Conservation (phyloP, 1,284 basidiomycete species). For the Xerocomus nothofagi region DNA sequence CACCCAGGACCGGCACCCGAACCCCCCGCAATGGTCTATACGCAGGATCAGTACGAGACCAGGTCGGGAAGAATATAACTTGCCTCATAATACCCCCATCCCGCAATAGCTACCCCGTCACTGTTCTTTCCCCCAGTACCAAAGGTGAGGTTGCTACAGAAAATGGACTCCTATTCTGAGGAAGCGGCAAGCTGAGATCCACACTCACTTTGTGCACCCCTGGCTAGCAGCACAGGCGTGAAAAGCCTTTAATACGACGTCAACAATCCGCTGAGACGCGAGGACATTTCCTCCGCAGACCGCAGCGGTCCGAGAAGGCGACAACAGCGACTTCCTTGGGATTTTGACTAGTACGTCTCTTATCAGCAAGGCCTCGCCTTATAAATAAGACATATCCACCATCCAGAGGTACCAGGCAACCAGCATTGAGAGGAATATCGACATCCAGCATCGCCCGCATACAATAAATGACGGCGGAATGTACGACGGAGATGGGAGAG, state of each 20-base stretch:
- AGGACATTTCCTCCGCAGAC: slow-evolving; percentile 94
- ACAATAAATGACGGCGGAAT: slow-evolving; percentile 94
- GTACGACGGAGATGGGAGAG: slow-evolving; percentile 84
- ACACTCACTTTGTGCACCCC: slow-evolving; percentile 83
- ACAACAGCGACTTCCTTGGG: slow-evolving; percentile 77
- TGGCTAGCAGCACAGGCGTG: slow-evolving; percentile 91
- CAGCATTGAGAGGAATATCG: slow-evolving; percentile 94
- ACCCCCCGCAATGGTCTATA: slow-evolving; percentile 90
- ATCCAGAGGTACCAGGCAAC: slow-evolving; percentile 80
- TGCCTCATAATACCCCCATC: slow-evolving; percentile 96
- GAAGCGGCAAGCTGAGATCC: background rate
- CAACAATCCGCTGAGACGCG: slow-evolving; percentile 91
- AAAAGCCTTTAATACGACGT: slow-evolving; percentile 94
- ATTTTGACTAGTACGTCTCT: slow-evolving; percentile 61
- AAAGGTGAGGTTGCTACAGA: slow-evolving; percentile 83
- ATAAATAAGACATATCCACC: slow-evolving; percentile 44
- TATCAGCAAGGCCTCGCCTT: slow-evolving; percentile 5
- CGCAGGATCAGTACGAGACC: slow-evolving; percentile 1
- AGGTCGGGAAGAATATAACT: slow-evolving; percentile 2
- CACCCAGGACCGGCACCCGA: slow-evolving; percentile 89
- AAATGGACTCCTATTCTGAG: slow-evolving; percentile 1
- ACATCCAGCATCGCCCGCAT: slow-evolving; percentile 90
- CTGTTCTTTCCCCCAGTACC: slow-evolving; percentile 85
- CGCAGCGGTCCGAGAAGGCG: slow-evolving; percentile 83
- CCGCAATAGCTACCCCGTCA: slow-evolving; percentile 71